Evolutionary conservation across 2,329 filamentous ascomycete species (phyloP), one percentile per base, ranked within the genome.

Genomic region (Diaporthe batatas): DNA sequence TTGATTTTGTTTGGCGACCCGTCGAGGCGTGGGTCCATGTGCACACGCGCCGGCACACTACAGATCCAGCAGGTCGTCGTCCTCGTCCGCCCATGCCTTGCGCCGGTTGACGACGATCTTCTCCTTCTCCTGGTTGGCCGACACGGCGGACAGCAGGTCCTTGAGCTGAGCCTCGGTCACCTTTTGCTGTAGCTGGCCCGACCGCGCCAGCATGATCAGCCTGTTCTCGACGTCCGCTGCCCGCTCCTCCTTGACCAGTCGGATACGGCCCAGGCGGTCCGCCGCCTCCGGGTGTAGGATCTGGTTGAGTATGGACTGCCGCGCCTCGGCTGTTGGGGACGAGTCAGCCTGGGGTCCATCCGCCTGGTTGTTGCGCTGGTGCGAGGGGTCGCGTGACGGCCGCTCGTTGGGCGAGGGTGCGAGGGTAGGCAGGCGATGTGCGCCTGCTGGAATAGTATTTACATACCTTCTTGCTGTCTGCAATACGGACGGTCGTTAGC

Each of bases 251-350:
- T 98, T 98, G 80, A 99, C 96, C 74, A 99, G 91, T 44, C 96
- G 93, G 84, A 99, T 98, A 76, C 96, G 94, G 72, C 94, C 94
- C 1, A 99, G 89, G 18, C 96, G 93, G 85, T 99, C 96, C 74
- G 94, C 93, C 23, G 96, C 96, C 80, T 96, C 94, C 77, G 96
- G 96, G 79, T 95, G 92, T 75, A 99, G 94, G 86, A 99, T 98
- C 84, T 98, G 96, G 78, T 89, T 90, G 75, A 99, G 91, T 78
- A 98, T 93, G 73, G 90, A 88, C 78, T 91, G 86, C 73, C 94
- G 93, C 51, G 92, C 92, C 81, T 96, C 93, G 76, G 90, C 88
- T 88, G 77, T 71, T 71, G 29, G 14, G 32, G 59, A 14, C 11
- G 21, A 11, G 62, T 67, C 10, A 62, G 44, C 18, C 23, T 39